Conservation (phyloP, 2,329 filamentous ascomycete species). For the Orbilia javanica region DNA sequence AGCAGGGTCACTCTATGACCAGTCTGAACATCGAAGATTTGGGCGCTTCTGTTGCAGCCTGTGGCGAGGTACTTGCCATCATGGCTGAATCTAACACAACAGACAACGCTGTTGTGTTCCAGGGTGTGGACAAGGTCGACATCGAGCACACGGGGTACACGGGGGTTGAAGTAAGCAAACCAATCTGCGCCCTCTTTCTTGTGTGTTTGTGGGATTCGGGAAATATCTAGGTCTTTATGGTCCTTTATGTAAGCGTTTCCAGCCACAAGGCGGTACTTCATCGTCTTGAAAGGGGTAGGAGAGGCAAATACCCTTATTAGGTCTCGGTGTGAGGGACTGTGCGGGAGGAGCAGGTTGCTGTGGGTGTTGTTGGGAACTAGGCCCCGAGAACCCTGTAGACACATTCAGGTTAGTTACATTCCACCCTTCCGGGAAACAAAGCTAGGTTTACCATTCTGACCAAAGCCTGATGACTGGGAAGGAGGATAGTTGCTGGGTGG, state of each 20-base stretch:
- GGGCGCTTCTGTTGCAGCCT: slow-evolving; percentile 97
- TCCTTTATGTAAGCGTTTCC: slow-evolving; percentile 73
- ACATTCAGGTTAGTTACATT: background rate
- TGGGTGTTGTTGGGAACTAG: slow-evolving; percentile 21
- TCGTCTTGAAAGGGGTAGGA: slow-evolving; percentile 72
- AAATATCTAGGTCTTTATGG: slow-evolving; percentile 86
- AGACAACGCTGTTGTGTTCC: slow-evolving; percentile 94
- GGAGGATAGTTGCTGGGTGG: slow-evolving; percentile 72
- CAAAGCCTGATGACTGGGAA: slow-evolving; percentile 76
- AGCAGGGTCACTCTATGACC: slow-evolving; percentile 90
- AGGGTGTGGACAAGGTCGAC: slow-evolving; percentile 95
- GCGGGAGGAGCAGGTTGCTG: slow-evolving; percentile 70
- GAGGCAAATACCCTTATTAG: slow-evolving; percentile 79
- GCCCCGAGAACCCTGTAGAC: slow-evolving; percentile 32
- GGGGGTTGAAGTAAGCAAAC: slow-evolving; percentile 97
- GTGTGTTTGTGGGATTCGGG: slow-evolving; percentile 80
- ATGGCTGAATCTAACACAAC: slow-evolving; percentile 95
- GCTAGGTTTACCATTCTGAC: slow-evolving; percentile 71
- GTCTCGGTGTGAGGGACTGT: slow-evolving; percentile 94
- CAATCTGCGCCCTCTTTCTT: slow-evolving; percentile 85
- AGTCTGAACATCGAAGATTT: slow-evolving; percentile 93
- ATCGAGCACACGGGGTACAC: slow-evolving; percentile 87
- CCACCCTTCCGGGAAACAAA: slow-evolving; percentile 42
- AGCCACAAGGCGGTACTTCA: slow-evolving; percentile 78
- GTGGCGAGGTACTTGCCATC: slow-evolving; percentile 97